A percentile compares a stretch with the other conserved stretches of the same genome.
These are phyloP conservation scores for Aspergillus taichungensis DNA, from an alignment of 495 filamentous ascomycete species.

Conservation along the genomic window DNA sequence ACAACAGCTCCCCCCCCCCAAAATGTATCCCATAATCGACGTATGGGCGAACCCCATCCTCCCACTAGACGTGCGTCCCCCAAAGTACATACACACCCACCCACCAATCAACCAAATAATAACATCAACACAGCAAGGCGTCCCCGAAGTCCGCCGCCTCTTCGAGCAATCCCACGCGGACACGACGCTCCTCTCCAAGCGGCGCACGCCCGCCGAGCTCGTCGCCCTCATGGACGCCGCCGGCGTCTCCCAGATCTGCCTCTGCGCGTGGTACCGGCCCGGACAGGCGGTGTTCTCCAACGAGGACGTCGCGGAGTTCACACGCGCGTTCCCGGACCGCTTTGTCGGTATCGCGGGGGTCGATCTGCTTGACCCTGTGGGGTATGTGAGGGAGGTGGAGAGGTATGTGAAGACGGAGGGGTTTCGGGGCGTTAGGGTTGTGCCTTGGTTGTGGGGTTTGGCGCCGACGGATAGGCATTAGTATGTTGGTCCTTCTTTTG, in stretches of 20 bases:
- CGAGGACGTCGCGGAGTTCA: conserved; percentile 3
- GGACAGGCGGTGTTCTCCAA: conserved; percentile 1
- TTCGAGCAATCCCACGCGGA: too few species aligned
- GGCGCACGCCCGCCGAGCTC: not conserved
- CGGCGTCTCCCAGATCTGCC: conserved; percentile 1
- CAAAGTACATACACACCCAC: too few species aligned
- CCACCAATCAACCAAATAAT: too few species aligned
- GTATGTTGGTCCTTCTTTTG: too few species aligned
- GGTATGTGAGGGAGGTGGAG: conserved; percentile 1
- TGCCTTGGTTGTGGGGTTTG: conserved; percentile 3
- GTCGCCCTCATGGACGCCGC: conserved; percentile 1
- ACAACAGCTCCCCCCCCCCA: too few species aligned
- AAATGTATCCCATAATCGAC: too few species aligned
- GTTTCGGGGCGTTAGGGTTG: not conserved
- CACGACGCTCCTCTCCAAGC: too few species aligned
- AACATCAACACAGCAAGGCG: too few species aligned
- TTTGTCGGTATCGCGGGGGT: not conserved
- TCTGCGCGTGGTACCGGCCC: conserved; percentile 2
- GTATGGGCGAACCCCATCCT: too few species aligned
- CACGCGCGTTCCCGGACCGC: conserved; percentile 1
- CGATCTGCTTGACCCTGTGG: conserved; percentile 1
- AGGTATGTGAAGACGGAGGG: not conserved
- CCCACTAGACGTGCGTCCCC: too few species aligned
- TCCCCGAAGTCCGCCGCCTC: too few species aligned
- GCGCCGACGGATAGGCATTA: conserved; percentile 1